Evolutionary conservation across 768 basidiomycete species (phyloP), one percentile per base, ranked within the genome.

Genomic region (Russula virescens): DNA sequence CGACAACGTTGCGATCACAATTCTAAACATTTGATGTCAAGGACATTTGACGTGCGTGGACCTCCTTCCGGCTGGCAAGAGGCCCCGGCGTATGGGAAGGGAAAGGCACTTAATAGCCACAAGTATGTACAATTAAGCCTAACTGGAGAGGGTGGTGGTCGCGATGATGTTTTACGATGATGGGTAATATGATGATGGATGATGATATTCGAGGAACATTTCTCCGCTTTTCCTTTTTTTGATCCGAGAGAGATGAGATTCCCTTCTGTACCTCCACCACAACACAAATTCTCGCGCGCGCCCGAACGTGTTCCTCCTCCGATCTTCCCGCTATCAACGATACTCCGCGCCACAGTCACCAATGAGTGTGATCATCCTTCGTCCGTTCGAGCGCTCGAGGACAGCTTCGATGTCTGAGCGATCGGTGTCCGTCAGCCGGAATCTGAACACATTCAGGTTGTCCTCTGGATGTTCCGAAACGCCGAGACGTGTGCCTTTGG

Each of bases 331-430:
- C 28, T 49, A 23, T 64, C 53, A 64, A 59, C 91, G 86, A 74
- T 93, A 93, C 75, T 93, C 90, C 6, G 86, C 84, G 43, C 91
- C 90, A 71, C 91, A 93, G 72, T 93, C 91, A 11, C 90, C 90
- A 63, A 93, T 85, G 28, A 78, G 78, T 6, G 77, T 80, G 58
- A 89, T 87, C 71, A 91, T 78, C 25, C 71, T 78, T 47, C 82
- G 74, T 4, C 86, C 82, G 42, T 83, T 81, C n/a, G 87, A 89
- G 47, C 76, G 79, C 3, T 71, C 75, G 14, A 91, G 73, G 26
- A 92, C 83, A 1, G 72, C 74, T 61, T 88, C 85, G 65, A 93
- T 88, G n/a, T 73, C 79, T 10, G 73, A 70, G 47, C 80, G 80
- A 68, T 93, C 91, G 34, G 79, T 75, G 1, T 75, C 74, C 3